Evolutionary conservation across 148 eudicot species (phyloP).

Genomic region (Rhododendron vialii): DNA sequence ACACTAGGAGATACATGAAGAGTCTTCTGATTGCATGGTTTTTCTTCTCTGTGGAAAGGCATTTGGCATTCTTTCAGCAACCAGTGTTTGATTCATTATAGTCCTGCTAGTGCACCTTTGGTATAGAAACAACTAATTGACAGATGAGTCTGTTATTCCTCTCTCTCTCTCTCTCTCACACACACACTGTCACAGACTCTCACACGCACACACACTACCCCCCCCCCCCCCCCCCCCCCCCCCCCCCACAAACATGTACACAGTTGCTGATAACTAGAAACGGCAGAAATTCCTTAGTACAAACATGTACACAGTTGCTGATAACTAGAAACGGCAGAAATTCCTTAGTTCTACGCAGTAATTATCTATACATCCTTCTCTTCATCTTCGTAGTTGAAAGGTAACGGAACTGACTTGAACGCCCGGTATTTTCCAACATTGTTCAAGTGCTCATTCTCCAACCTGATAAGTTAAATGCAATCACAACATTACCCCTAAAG

Average conservation of each 20-base stretch:
- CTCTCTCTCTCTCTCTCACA: not conserved
- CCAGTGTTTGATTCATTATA: too few species aligned
- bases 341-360: not conserved
- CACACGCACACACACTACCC: not conserved
- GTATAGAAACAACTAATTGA: too few species aligned
- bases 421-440: slow-evolving; percentile 57
- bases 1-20: not conserved
- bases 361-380: slow-evolving; percentile 11
- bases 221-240: too few species aligned
- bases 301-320: not conserved
- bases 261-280: not conserved
- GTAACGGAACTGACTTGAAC: slow-evolving; percentile 46
- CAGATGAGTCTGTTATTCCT: too few species aligned
- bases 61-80: not conserved
- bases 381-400: slow-evolving; percentile 37
- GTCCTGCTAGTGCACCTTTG: too few species aligned
- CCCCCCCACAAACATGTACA: too few species aligned
- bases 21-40: not conserved
- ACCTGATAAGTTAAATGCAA: slow-evolving; percentile 19
- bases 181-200: too few species aligned
- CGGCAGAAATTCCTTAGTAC: not conserved
- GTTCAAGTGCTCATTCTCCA: slow-evolving; percentile 63
- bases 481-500: not conserved
- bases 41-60: not conserved
- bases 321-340: not conserved